phyloP scores from a whole-genome alignment of 306 rosid species.

The Rubus idaeus region DNA sequence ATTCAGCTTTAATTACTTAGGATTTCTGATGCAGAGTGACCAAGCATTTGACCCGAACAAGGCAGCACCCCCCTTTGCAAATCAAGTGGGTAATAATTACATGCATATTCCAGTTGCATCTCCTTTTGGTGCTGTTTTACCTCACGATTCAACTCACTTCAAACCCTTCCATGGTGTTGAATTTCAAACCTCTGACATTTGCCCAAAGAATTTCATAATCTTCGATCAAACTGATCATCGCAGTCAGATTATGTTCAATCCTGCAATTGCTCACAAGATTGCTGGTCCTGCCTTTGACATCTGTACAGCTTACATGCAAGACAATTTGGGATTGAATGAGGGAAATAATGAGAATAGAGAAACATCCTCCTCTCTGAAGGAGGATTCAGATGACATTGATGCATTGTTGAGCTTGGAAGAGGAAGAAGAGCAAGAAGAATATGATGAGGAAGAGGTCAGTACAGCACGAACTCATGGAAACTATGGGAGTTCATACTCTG shows the following conservation, averaged over 20 bases:
- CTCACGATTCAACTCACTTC: conserved; percentile 53
- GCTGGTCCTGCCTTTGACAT: conserved; percentile 49
- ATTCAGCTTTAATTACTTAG: conserved; percentile 31
- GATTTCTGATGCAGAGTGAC: conserved; percentile 66
- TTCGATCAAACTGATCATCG: conserved; percentile 81
- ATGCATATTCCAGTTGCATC: conserved; percentile 62
- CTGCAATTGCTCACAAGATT: conserved; percentile 67
- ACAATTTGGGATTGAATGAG: conserved; percentile 41
- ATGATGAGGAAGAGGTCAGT: conserved; percentile 83
- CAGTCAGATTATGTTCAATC: conserved; percentile 80
- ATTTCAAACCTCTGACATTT: conserved; percentile 74
- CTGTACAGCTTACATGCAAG: conserved; percentile 44
- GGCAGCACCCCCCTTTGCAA: conserved; percentile 46
- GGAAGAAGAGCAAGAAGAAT: conserved; percentile 62
- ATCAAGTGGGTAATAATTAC: conserved; percentile 50
- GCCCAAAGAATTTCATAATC: conserved; percentile 84
- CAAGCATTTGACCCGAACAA: conserved; percentile 53
- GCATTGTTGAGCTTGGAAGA: conserved; percentile 87
- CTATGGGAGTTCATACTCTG: conserved; percentile 49
- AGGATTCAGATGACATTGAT: conserved; percentile 77
- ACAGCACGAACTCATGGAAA: conserved; percentile 74
- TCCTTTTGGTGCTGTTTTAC: conserved; percentile 47
- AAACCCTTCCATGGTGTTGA: conserved; percentile 67
- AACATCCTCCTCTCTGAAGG: conserved; percentile 57
- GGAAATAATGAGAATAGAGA: conserved; percentile 45